Evolutionary conservation across 805 yeast species (phyloP).

Genomic region (Kregervanrija pseudodelftensis): DNA sequence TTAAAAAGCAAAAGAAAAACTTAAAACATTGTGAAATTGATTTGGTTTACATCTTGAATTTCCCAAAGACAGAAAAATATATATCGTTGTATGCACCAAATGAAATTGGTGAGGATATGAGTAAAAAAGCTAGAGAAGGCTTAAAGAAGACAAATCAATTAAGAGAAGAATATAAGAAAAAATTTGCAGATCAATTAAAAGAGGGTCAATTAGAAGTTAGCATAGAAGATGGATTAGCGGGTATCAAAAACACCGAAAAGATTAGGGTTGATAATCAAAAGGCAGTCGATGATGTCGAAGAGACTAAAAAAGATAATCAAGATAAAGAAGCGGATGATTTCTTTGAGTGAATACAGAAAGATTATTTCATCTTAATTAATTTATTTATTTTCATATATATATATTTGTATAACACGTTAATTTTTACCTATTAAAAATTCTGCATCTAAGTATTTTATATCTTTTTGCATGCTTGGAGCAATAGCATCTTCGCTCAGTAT

Average conservation of each 20-base stretch:
- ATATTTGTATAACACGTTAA: not conserved
- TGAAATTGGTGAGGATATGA: slow-evolving; percentile 25
- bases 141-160: slow-evolving; percentile 35
- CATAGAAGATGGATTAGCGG: slow-evolving; percentile 38
- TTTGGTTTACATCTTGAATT: slow-evolving; percentile 65
- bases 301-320: slow-evolving; percentile 8
- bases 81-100: slow-evolving; percentile 62
- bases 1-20: slow-evolving; percentile 37
- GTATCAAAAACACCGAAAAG: slow-evolving; percentile 16
- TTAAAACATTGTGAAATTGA: slow-evolving; percentile 58
- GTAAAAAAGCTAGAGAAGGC: slow-evolving; percentile 35
- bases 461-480: slow-evolving; percentile 25
- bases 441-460: slow-evolving; percentile 37
- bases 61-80: slow-evolving; percentile 75
- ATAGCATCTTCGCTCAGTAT: slow-evolving; percentile 31
- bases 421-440: slow-evolving; percentile 16
- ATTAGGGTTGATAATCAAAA: slow-evolving; percentile 5
- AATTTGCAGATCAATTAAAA: slow-evolving; percentile 45
- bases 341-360: slow-evolving; percentile 20
- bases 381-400: not conserved
- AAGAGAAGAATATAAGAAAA: slow-evolving; percentile 41
- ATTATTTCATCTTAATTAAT: not conserved
- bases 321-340: slow-evolving; percentile 28
- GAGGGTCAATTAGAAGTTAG: slow-evolving; percentile 47
- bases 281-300: slow-evolving; percentile 15